Percentiles rank a stretch among this genome's conserved stretches.
Conservation (phyloP, 805 yeast species). For the Pichia occidentalis region DNA sequence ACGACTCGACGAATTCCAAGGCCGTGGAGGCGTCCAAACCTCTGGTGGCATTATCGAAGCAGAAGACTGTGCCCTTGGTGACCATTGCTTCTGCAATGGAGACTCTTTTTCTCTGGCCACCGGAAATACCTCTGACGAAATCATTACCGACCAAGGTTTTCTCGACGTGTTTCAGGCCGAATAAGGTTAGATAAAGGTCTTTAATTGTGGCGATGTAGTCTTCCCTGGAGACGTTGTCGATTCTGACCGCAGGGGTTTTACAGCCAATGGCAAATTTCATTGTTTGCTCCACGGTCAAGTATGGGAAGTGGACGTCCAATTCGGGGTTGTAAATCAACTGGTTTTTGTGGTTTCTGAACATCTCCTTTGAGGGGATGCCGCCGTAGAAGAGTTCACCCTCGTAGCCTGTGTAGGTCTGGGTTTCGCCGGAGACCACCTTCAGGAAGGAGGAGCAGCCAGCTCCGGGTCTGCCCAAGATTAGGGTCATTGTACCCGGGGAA, state of each 20-base stretch:
- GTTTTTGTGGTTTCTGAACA: constrained; percentile 38
- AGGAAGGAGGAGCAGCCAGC: constrained; percentile 57
- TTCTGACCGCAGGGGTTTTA: constrained; percentile 43
- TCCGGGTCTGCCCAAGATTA: constrained; percentile 51
- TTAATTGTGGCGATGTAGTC: constrained; percentile 37
- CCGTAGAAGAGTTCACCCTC: constrained; percentile 39
- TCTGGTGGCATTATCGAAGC: constrained; percentile 64
- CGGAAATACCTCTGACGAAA: constrained; percentile 60
- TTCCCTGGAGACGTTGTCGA: constrained; percentile 34
- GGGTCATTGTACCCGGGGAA: constrained; percentile 45
- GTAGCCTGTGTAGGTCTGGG: constrained; percentile 30
- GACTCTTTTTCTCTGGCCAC: constrained; percentile 67
- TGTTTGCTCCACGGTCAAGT: constrained; percentile 51
- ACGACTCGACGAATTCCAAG: constrained; percentile 52
- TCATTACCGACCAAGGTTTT: constrained; percentile 60
- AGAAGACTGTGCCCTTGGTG: constrained; percentile 45
- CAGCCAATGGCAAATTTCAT: constrained; percentile 46
- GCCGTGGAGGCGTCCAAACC: constrained; percentile 70
- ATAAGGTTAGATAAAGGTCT: constrained; percentile 44
- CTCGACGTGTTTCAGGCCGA: constrained; percentile 51
- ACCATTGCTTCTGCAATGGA: constrained; percentile 58
- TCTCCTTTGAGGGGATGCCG: constrained; percentile 39
- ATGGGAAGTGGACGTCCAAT: constrained; percentile 41
- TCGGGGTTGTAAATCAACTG: constrained; percentile 48
- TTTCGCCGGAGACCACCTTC: constrained; percentile 38